A percentile compares a stretch with the other conserved stretches of the same genome.
Evolutionary conservation across 805 yeast genomes (phyloP).

Genomic region (Candida silvatica): DNA sequence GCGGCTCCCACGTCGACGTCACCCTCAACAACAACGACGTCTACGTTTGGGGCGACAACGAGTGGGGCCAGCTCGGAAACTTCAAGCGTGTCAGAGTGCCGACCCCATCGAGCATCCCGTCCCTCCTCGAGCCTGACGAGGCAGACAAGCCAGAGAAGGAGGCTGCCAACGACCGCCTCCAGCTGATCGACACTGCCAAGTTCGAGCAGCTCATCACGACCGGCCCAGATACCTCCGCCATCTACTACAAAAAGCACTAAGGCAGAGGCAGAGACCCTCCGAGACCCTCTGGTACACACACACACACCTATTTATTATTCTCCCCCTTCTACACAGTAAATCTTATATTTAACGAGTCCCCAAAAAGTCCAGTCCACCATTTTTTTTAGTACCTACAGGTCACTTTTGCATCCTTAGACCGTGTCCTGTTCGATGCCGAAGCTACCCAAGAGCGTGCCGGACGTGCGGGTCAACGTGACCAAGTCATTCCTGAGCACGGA

Average conservation of each 20-base stretch:
- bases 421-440: too few species aligned
- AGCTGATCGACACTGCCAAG: constrained; percentile 24
- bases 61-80: constrained; percentile 75
- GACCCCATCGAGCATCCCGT: constrained; percentile 46
- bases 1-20: constrained; percentile 57
- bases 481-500: too few species aligned
- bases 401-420: too few species aligned
- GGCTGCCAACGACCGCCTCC: constrained; percentile 35
- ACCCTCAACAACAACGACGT: constrained; percentile 58
- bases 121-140: constrained; percentile 43
- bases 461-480: too few species aligned
- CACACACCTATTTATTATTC: too few species aligned
- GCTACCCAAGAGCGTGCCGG: too few species aligned
- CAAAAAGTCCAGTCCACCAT: too few species aligned
- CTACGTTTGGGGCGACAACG: constrained; percentile 78
- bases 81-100: constrained; percentile 60
- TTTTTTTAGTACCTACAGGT: too few species aligned
- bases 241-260: constrained; percentile 38
- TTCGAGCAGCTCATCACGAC: constrained; percentile 53
- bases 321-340: too few species aligned
- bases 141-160: constrained; percentile 6
- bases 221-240: constrained; percentile 53
- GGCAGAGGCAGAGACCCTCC: too few species aligned
- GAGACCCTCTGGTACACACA: too few species aligned
- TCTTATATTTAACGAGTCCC: too few species aligned